A percentile compares a stretch with the other conserved stretches of the same genome.
These are phyloP conservation scores for Pyrus pyrifolia DNA, from an alignment of 306 rosid genomes.

Conservation along the genomic window DNA sequence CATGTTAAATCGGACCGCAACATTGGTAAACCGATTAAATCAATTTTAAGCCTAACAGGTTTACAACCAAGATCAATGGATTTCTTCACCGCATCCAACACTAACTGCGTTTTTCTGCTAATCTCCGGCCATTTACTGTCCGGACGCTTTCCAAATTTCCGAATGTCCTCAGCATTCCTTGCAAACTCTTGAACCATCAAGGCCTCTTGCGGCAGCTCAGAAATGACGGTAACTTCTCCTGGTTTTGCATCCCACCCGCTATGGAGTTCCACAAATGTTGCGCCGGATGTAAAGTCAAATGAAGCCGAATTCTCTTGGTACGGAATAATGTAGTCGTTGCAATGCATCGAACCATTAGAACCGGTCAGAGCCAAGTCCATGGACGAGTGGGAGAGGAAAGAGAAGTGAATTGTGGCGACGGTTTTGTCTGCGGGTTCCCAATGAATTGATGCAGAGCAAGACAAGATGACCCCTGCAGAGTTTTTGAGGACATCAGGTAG, in stretches of 20 bases:
- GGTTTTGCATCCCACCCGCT: slow-evolving; percentile 55
- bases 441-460: slow-evolving; percentile 46
- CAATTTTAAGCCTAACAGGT: slow-evolving; percentile 21
- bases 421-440: slow-evolving; percentile 45
- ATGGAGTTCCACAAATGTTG: slow-evolving; percentile 52
- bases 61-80: slow-evolving; percentile 55
- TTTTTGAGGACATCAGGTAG: slow-evolving; percentile 45
- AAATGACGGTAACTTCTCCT: slow-evolving; percentile 39
- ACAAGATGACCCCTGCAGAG: slow-evolving; percentile 49
- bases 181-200: slow-evolving; percentile 65
- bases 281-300: slow-evolving; percentile 43
- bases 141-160: slow-evolving; percentile 31
- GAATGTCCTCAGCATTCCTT: slow-evolving; percentile 34
- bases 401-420: slow-evolving; percentile 56
- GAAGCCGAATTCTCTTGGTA: slow-evolving; percentile 44
- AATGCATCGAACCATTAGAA: slow-evolving; percentile 46
- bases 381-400: slow-evolving; percentile 55
- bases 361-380: slow-evolving; percentile 58
- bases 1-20: no score
- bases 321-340: slow-evolving; percentile 61
- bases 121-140: slow-evolving; percentile 53
- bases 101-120: slow-evolving; percentile 58
- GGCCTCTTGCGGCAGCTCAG: slow-evolving; percentile 67
- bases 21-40: no score
- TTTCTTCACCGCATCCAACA: slow-evolving; percentile 61